phyloP scores from a whole-genome alignment of 305 asterid genomes.

The Fraxinus sp. region DNA sequence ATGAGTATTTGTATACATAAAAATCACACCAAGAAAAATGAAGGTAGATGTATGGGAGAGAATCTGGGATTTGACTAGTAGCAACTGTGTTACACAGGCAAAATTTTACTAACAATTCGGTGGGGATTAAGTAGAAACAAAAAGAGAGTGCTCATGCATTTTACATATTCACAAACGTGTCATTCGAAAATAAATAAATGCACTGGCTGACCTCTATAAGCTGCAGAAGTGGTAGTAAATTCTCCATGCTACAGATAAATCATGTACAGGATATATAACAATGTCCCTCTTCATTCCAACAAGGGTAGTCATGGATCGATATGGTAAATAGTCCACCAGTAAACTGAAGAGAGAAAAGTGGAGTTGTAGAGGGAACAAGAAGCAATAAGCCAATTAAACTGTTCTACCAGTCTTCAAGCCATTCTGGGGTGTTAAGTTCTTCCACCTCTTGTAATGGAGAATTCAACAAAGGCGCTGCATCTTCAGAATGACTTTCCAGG shows the following conservation, averaged over 20 bases:
- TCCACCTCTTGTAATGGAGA: constrained; percentile 52
- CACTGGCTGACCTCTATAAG: constrained; percentile 21
- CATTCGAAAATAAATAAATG: not conserved
- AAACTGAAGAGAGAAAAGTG: not conserved
- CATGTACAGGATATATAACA: constrained; percentile 1
- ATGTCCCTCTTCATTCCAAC: not conserved
- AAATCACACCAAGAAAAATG: not conserved
- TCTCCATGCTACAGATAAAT: constrained; percentile 1
- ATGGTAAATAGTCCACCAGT: not conserved
- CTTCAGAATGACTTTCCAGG: constrained; percentile 48
- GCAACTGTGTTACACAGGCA: not conserved
- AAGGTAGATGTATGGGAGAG: not conserved
- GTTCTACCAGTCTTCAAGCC: constrained; percentile 89
- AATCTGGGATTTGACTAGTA: not conserved
- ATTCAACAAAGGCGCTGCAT: constrained; percentile 30
- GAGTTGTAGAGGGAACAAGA: not conserved
- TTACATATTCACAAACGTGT: constrained; percentile 31
- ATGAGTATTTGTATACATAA: not conserved
- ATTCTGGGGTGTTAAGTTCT: constrained; percentile 68
- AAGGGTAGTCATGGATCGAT: not conserved
- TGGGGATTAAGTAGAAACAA: constrained; percentile 8
- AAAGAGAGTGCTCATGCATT: constrained; percentile 15
- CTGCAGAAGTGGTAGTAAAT: constrained; percentile 11
- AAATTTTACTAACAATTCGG: not conserved
- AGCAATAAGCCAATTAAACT: not conserved